These are phyloP conservation scores for Jasminum sambac DNA, from an alignment of 257 asterid species.

Conservation along the genomic window DNA sequence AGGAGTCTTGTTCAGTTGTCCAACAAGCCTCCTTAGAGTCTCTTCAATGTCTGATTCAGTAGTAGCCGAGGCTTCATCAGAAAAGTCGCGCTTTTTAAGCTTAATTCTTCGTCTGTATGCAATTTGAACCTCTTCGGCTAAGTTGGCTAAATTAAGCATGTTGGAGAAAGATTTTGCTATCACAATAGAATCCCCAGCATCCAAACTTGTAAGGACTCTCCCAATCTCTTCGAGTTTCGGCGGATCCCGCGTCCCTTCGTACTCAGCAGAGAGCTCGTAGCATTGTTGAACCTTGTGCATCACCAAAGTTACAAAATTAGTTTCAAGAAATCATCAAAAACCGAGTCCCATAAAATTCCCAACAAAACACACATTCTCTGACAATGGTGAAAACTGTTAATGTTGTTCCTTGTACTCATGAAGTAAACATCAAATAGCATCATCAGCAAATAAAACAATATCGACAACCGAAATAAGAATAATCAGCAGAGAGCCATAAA, in stretches of 20 bases:
- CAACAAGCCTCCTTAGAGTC: conserved; percentile 87
- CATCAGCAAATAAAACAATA: neutral
- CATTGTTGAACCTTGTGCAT: conserved; percentile 82
- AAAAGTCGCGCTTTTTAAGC: conserved; percentile 68
- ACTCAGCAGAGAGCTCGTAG: conserved; percentile 88
- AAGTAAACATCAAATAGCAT: neutral
- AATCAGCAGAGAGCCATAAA: neutral
- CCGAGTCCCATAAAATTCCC: neutral
- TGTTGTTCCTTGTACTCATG: neutral
- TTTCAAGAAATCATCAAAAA: conserved; percentile 1
- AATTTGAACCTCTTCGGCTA: conserved; percentile 98
- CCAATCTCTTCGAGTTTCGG: conserved; percentile 91
- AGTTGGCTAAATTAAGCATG: conserved; percentile 93
- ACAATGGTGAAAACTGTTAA: neutral
- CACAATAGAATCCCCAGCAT: conserved; percentile 96
- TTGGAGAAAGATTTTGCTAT: conserved; percentile 83
- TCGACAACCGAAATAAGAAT: neutral
- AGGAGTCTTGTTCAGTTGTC: conserved; percentile 71
- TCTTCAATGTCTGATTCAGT: conserved; percentile 95
- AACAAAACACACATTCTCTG: neutral
- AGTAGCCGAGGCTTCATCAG: conserved; percentile 90
- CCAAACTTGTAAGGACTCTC: conserved; percentile 77
- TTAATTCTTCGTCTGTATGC: conserved; percentile 87
- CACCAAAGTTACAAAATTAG: conserved; percentile 13
- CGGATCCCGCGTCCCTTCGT: conserved; percentile 69